Base-by-base conservation (phyloP, 2,329 filamentous ascomycete species). In the Celoporthe dispersa region DNA sequence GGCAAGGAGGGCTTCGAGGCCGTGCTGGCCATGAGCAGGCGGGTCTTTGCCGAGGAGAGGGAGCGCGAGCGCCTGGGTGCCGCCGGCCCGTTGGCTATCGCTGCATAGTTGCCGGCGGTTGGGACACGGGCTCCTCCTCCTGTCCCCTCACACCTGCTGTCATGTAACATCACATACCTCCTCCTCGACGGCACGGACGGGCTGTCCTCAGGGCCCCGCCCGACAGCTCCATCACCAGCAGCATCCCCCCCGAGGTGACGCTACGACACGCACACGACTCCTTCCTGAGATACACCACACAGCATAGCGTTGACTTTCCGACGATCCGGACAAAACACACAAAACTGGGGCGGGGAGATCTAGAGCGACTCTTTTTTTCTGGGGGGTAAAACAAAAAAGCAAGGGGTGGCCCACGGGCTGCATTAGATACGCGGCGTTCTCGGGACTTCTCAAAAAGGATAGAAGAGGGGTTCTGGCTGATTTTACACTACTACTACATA, bases 1-100 rank as follows among this genome's bases (percentile, higher is more conserved):
- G 96, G 96, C 73, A 90, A 92, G 73, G 94, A 98, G 81, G 96
- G 96, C 1, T 99, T 99, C 79, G 96, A 99, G 84, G 89, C 91
- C 73, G 96, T 99, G 11, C 86, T 99, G 41, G 93, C 94, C 79
- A 97, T 97, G 91, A 97, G 94, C 81, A 86, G 95, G 74, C 89
- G 93, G 78, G 94, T 94, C 0, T 98, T 98, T 78, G 91, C 93
- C 69, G 93, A 98, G 85, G 94, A 98, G 83, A 89, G 90, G 80
- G 91, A 93, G 79, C 85, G 88, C 72, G 85, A 87, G 76, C 75
- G 75, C 66, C 70, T 73, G 53, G 53, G 48, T 19, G 39, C 39
- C 12, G 25, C 37, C 39, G 28, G 39, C 31, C 16, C 22, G 14
- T 41, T 59, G 64, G 44, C 71, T 3, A 12, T 69, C 44, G 67